Evolutionary conservation across 129 eudicot species (phyloP).

Genomic region (Artemisia argyi): DNA sequence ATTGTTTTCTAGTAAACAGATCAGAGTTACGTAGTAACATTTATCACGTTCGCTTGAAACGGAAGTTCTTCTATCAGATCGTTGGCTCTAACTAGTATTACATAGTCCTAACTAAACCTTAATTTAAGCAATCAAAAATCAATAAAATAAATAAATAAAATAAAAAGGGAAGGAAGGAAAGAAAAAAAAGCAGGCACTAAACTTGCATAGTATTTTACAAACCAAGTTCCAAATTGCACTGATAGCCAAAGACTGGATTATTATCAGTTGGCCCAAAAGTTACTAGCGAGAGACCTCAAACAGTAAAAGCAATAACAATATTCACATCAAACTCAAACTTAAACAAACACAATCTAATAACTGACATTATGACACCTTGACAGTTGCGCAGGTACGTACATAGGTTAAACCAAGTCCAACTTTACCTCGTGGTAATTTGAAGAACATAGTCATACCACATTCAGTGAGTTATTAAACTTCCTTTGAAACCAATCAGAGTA

Average conservation of each 20-base stretch:
- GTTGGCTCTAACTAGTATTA: neutral
- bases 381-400: neutral
- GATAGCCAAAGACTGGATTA: neutral
- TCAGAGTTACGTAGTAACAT: too few species aligned
- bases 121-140: too few species aligned
- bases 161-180: too few species aligned
- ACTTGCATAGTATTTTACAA: neutral
- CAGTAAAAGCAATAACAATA: neutral
- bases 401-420: neutral
- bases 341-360: conserved; percentile 12
- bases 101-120: neutral
- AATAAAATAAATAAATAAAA: too few species aligned
- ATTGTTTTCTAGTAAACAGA: too few species aligned
- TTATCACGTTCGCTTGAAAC: neutral
- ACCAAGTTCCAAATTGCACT: neutral
- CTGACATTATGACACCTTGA: neutral
- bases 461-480: conserved; percentile 24
- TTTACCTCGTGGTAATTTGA: neutral
- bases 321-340: conserved; percentile 16
- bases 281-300: too few species aligned
- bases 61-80: neutral
- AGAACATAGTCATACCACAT: conserved; percentile 26
- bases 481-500: conserved; percentile 20
- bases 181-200: neutral
- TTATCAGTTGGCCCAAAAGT: neutral